Evolutionary conservation across 2,329 filamentous ascomycete species (phyloP).

Genomic region (Colletotrichum sp.): DNA sequence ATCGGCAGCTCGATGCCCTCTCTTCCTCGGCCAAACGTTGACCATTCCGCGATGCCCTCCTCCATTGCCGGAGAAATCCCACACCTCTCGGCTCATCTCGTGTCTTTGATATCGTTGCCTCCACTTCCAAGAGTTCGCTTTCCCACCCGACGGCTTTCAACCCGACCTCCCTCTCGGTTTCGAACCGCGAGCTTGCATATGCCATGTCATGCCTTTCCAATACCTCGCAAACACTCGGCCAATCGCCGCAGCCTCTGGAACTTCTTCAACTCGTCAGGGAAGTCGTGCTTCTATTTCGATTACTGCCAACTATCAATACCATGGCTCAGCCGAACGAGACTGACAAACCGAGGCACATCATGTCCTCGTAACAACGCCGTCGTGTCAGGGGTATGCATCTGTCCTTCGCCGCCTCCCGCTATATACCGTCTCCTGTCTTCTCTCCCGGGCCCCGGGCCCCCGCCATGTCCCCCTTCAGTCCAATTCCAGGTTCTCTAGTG

Average conservation of each 20-base stretch:
- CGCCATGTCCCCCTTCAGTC: constrained; percentile 16
- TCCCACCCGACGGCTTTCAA: not conserved
- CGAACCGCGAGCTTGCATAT: constrained; percentile 15
- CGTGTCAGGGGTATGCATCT: constrained; percentile 4
- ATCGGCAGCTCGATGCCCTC: not conserved
- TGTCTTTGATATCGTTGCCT: constrained; percentile 4
- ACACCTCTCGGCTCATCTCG: constrained; percentile 11
- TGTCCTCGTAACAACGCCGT: constrained; percentile 3
- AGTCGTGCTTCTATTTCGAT: not conserved
- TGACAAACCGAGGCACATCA: not conserved
- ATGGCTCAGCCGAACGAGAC: not conserved
- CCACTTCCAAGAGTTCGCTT: not conserved
- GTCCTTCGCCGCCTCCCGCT: not conserved
- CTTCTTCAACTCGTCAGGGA: not conserved
- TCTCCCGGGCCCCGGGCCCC: not conserved
- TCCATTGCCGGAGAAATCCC: constrained; percentile 5
- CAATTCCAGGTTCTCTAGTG: constrained; percentile 25
- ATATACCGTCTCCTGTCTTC: not conserved
- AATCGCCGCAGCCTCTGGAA: not conserved
- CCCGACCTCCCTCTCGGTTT: not conserved
- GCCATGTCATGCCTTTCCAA: not conserved
- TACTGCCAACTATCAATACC: not conserved
- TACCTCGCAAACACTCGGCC: not conserved
- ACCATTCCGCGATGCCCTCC: not conserved
- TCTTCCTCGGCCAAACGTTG: constrained; percentile 9